Evolutionary conservation across 2,329 filamentous ascomycete genomes (phyloP).

Genomic region (Thermothelomyces thermophilus): DNA sequence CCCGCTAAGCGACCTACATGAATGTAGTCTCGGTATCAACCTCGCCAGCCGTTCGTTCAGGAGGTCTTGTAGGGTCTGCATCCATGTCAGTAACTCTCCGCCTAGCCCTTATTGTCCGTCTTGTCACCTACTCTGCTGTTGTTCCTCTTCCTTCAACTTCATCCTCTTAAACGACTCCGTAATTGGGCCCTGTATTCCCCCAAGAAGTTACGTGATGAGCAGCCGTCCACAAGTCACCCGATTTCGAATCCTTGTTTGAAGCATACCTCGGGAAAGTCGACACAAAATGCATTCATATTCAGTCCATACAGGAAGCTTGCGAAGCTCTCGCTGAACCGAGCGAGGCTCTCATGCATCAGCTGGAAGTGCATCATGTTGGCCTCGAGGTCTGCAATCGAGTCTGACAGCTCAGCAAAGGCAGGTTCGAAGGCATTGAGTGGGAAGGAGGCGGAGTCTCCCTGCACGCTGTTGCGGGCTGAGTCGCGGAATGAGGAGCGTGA

Average conservation of each 20-base stretch:
- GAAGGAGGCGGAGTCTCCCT: slow-evolving; percentile 47
- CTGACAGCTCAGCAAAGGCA: slow-evolving; percentile 85
- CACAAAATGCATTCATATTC: slow-evolving; percentile 99
- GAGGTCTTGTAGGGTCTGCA: slow-evolving; percentile 17
- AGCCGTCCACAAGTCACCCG: not conserved
- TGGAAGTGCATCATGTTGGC: slow-evolving; percentile 97
- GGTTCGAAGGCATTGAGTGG: slow-evolving; percentile 81
- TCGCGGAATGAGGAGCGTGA: slow-evolving; percentile 85
- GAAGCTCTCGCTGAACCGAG: slow-evolving; percentile 92
- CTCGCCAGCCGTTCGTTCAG: slow-evolving; percentile 32
- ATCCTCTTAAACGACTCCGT: slow-evolving; percentile 72
- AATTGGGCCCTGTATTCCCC: slow-evolving; percentile 60
- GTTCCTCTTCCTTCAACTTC: slow-evolving; percentile 49
- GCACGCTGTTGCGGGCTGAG: slow-evolving; percentile 52
- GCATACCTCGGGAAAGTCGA: slow-evolving; percentile 85
- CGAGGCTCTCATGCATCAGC: slow-evolving; percentile 89
- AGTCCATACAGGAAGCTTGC: slow-evolving; percentile 90
- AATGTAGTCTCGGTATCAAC: slow-evolving; percentile 72
- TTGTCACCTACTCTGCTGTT: slow-evolving; percentile 6
- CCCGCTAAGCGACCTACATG: slow-evolving; percentile 49
- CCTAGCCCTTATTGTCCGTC: no score
- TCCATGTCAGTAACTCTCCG: not conserved
- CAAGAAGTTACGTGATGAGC: not conserved
- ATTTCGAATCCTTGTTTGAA: not conserved
- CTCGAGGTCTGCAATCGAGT: slow-evolving; percentile 91